phyloP scores from a whole-genome alignment of 116 monocot species.

The Papilionanthe hybrid region DNA sequence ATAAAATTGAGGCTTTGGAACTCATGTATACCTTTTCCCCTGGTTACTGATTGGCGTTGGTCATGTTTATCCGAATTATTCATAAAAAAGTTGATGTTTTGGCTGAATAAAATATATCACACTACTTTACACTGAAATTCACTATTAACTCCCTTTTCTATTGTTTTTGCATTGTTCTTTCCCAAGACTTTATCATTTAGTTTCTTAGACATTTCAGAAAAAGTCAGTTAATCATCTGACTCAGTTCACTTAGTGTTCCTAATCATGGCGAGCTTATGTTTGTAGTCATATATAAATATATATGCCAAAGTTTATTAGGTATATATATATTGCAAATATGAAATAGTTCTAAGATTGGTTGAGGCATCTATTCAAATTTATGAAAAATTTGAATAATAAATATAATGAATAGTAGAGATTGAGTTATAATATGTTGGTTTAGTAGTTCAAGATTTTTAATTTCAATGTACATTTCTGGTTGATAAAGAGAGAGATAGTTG shows the following conservation, averaged over 20 bases:
- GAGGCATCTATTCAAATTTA: background rate
- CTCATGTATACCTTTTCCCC: background rate
- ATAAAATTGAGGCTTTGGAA: background rate
- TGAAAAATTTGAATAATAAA: background rate
- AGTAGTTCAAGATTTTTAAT: no score
- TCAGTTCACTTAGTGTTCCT: background rate
- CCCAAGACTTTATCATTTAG: background rate
- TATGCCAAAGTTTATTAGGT: background rate
- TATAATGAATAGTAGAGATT: background rate
- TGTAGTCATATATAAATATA: no score
- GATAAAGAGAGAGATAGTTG: no score
- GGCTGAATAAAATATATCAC: background rate
- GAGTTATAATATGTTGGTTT: no score
- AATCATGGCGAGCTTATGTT: background rate
- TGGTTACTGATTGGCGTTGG: background rate
- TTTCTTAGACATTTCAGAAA: background rate
- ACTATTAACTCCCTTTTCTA: no score
- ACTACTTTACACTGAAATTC: no score
- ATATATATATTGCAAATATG: background rate
- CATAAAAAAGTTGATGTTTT: background rate
- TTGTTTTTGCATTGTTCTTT: no score
- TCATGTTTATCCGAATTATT: background rate
- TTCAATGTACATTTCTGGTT: no score
- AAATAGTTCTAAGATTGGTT: background rate
- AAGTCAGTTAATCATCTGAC: background rate